phyloP scores from a whole-genome alignment of 208 protist genomes.

The Wallacemonas rigidus region DNA sequence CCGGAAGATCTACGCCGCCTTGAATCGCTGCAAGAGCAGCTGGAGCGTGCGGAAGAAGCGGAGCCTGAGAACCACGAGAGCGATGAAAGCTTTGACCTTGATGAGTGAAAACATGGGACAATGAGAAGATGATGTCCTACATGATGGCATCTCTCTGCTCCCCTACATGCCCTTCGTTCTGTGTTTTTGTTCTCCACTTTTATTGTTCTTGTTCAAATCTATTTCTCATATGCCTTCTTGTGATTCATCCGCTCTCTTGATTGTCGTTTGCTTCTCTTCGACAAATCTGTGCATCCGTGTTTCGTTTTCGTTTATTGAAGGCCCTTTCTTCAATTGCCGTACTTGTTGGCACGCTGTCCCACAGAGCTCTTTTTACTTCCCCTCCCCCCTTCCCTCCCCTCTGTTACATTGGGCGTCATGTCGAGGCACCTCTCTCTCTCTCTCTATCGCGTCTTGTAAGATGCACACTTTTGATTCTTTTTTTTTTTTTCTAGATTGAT shows the following conservation, averaged over 20 bases:
- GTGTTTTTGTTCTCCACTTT: not conserved
- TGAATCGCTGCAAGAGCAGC: slow-evolving; percentile 56
- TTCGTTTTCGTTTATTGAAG: not conserved
- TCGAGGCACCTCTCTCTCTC: no score
- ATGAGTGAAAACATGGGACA: slow-evolving; percentile 25
- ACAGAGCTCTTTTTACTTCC: no score
- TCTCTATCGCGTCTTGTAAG: no score
- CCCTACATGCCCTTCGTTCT: not conserved
- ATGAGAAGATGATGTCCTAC: not conserved
- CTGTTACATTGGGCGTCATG: no score
- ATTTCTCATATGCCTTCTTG: slow-evolving; percentile 8
- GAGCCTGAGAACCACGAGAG: slow-evolving; percentile 38
- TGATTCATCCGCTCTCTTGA: not conserved
- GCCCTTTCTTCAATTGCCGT: no score
- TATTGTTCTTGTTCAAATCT: no score
- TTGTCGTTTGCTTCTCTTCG: not conserved
- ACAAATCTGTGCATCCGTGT: not conserved
- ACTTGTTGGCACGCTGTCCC: no score
- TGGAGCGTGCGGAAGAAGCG: slow-evolving; percentile 46
- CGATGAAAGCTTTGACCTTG: slow-evolving; percentile 47
- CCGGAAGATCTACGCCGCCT: slow-evolving; percentile 57
- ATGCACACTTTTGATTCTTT: no score
- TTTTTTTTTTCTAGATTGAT: no score
- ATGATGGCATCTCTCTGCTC: no score
- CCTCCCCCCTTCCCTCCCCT: no score